phyloP scores from a whole-genome alignment of 768 basidiomycete species.

The Solioccasus polychromus region DNA sequence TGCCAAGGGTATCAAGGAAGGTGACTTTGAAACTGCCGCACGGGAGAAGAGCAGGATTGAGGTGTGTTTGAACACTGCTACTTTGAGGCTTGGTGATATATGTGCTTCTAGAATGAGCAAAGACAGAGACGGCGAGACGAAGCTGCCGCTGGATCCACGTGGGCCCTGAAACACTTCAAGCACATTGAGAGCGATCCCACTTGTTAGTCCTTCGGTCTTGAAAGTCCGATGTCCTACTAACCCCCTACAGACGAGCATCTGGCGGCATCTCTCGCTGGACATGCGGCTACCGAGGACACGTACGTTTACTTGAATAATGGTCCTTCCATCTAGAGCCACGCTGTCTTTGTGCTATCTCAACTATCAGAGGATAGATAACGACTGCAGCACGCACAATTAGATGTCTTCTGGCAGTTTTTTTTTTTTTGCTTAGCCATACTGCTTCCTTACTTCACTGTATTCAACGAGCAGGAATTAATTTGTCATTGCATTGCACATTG shows the following conservation, averaged over 20 bases:
- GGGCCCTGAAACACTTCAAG: slow-evolving; percentile 77
- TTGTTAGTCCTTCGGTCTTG: slow-evolving; percentile 46
- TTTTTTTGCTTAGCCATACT: slow-evolving; percentile 19
- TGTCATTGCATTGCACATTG: background rate
- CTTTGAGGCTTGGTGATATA: background rate
- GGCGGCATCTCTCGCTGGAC: slow-evolving; percentile 56
- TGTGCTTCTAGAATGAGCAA: slow-evolving; percentile 73
- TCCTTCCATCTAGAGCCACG: slow-evolving; percentile 24
- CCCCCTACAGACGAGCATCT: slow-evolving; percentile 53
- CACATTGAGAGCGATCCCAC: slow-evolving; percentile 66
- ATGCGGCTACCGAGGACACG: slow-evolving; percentile 70
- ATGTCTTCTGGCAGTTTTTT: slow-evolving; percentile 14
- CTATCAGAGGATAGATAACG: slow-evolving; percentile 2
- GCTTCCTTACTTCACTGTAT: slow-evolving; percentile 9
- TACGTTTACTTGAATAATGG: slow-evolving; percentile 68
- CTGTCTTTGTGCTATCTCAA: slow-evolving; percentile 2
- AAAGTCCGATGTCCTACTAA: background rate
- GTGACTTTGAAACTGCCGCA: slow-evolving; percentile 90
- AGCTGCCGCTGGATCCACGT: slow-evolving; percentile 60
- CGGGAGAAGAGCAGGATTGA: slow-evolving; percentile 89
- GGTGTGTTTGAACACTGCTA: slow-evolving; percentile 39
- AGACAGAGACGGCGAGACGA: slow-evolving; percentile 87
- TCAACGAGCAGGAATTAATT: slow-evolving; percentile 15
- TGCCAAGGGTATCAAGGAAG: slow-evolving; percentile 85
- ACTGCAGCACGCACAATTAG: slow-evolving; percentile 4